Conservation (phyloP, 2,329 filamentous ascomycete species). For the Alternaria ventricosa region DNA sequence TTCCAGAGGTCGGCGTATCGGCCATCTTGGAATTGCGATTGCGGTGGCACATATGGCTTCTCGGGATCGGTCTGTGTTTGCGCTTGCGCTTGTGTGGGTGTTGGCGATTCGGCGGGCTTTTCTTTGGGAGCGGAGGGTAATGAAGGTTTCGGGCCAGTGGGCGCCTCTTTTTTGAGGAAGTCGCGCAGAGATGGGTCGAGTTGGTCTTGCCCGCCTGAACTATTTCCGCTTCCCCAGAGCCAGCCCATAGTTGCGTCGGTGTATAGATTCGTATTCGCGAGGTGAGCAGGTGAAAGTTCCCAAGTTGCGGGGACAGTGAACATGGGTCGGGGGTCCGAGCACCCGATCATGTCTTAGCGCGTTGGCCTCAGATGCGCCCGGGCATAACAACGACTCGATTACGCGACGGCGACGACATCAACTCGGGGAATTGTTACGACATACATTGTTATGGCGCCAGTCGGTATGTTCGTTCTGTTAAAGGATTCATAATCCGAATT, state of each 20-base stretch:
- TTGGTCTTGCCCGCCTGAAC: constrained; percentile 64
- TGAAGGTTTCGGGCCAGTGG: constrained; percentile 66
- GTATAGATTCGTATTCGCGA: neutral
- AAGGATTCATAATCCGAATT: neutral
- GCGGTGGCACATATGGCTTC: constrained; percentile 51
- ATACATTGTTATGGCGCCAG: constrained; percentile 41
- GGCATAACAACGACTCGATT: constrained; percentile 25
- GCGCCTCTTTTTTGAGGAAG: constrained; percentile 83
- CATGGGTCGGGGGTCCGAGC: constrained; percentile 12
- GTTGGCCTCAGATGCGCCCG: constrained; percentile 17
- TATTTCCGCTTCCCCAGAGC: constrained; percentile 61
- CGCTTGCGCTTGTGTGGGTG: constrained; percentile 7
- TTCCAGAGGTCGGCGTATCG: constrained; percentile 91
- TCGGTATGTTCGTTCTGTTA: constrained; percentile 26
- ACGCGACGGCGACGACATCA: constrained; percentile 20
- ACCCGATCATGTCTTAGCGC: constrained; percentile 14
- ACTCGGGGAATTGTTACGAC: constrained; percentile 19
- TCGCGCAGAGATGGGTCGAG: constrained; percentile 84
- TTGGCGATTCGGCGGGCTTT: constrained; percentile 28
- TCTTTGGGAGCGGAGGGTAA: constrained; percentile 38
- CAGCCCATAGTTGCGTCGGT: constrained; percentile 61
- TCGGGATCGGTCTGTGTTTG: constrained; percentile 24
- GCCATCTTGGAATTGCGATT: constrained; percentile 71
- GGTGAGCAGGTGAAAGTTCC: constrained; percentile 8
- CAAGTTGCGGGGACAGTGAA: constrained; percentile 19